Evolutionary conservation across 306 rosid genomes (phyloP).

Genomic region (Urtica urens): DNA sequence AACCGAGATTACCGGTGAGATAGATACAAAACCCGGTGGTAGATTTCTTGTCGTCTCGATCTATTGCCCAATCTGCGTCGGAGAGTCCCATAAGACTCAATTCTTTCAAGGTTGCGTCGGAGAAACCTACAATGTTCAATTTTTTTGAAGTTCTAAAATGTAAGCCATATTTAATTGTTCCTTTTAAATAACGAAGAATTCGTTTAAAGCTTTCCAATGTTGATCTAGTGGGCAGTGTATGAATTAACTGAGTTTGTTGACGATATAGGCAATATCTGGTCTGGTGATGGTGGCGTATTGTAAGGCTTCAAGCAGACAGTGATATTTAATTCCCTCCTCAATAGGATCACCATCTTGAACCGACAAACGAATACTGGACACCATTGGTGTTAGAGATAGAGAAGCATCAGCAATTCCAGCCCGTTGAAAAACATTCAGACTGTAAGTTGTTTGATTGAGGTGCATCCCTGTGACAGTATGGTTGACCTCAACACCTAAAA

Average conservation of each 20-base stretch:
- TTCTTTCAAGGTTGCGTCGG: too few relatives aligned
- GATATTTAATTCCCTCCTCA: neutral
- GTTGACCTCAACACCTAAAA: neutral
- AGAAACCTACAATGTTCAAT: too few relatives aligned
- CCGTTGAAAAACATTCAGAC: neutral
- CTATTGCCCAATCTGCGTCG: too few relatives aligned
- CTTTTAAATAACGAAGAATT: neutral
- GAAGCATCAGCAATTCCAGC: neutral
- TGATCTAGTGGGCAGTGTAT: neutral
- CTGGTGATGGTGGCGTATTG: neutral
- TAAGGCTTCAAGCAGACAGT: neutral
- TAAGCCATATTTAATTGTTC: neutral
- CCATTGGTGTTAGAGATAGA: neutral
- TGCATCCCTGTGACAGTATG: neutral
- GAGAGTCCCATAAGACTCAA: too few relatives aligned
- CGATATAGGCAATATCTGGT: neutral
- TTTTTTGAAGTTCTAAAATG: too few relatives aligned
- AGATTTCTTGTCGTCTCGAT: too few relatives aligned
- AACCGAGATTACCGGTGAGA: too few relatives aligned
- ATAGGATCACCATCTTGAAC: neutral
- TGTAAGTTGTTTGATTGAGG: neutral
- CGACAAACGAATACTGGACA: neutral
- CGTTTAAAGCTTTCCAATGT: neutral
- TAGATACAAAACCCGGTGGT: too few relatives aligned
- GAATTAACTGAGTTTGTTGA: neutral